Conservation (phyloP, 1,139 yeast genomes). For the Protomyces macrosporus region DNA sequence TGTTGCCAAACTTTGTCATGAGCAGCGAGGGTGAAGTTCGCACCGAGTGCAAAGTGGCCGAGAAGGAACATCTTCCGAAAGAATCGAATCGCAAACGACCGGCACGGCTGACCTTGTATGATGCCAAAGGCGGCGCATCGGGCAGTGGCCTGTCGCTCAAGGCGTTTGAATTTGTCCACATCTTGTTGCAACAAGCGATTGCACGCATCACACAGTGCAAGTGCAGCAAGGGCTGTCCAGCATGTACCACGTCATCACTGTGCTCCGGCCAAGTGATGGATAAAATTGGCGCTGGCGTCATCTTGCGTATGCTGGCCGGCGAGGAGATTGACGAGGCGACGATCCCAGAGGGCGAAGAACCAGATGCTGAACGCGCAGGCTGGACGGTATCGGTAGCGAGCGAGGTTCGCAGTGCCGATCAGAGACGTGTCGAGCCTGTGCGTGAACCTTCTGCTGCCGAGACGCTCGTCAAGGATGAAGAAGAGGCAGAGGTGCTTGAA, state of each 20-base stretch:
- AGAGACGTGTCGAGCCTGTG: background rate
- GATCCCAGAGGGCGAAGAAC: slow-evolving; percentile 61
- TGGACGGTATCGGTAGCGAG: slow-evolving; percentile 16
- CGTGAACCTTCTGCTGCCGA: background rate
- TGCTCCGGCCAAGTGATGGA: slow-evolving; percentile 84
- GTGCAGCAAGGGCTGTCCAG: slow-evolving; percentile 86
- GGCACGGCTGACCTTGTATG: slow-evolving; percentile 77
- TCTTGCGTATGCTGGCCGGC: slow-evolving; percentile 44
- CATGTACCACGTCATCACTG: slow-evolving; percentile 69
- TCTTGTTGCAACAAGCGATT: slow-evolving; percentile 56
- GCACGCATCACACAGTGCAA: slow-evolving; percentile 58
- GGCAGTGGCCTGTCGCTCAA: slow-evolving; percentile 78
- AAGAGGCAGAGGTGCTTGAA: too few relatives aligned
- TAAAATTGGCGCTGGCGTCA: slow-evolving; percentile 76
- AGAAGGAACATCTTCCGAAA: slow-evolving; percentile 77
- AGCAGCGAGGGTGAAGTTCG: slow-evolving; percentile 65
- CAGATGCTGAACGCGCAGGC: slow-evolving; percentile 21
- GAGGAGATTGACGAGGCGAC: slow-evolving; percentile 47
- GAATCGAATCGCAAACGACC: slow-evolving; percentile 70
- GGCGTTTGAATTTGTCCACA: slow-evolving; percentile 71
- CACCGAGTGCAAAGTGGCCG: slow-evolving; percentile 96
- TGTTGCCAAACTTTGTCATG: slow-evolving; percentile 36
- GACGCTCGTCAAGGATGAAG: background rate
- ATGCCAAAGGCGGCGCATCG: slow-evolving; percentile 63
- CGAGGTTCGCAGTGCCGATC: slow-evolving; percentile 20